Percentiles rank a stretch among this genome's conserved stretches.
These are phyloP conservation scores for Stentor roeselii DNA, from an alignment of 73 alveolate genomes.

Conservation along the genomic window DNA sequence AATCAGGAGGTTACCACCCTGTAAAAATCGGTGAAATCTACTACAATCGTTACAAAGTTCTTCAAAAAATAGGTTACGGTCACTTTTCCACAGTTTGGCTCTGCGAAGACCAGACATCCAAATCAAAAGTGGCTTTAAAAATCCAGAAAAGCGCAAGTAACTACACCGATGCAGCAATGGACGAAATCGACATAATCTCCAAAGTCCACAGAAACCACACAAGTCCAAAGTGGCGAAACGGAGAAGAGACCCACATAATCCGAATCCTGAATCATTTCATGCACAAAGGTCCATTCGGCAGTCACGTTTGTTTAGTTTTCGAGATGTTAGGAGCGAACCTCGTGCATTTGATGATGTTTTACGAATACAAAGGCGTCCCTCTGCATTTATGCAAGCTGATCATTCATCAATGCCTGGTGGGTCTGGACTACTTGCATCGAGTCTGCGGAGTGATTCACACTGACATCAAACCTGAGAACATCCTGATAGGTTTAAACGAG, in stretches of 20 bases:
- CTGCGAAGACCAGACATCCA: conserved; percentile 82
- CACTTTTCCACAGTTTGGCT: conserved; percentile 99
- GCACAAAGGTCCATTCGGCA: conserved; percentile 57
- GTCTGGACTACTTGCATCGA: conserved; percentile 94
- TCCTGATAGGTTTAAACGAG: conserved; percentile 71
- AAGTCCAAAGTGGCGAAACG: background rate
- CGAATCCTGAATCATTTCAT: conserved; percentile 19
- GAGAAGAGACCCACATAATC: background rate
- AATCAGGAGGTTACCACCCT: conserved; percentile 98
- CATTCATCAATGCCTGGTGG: conserved; percentile 89
- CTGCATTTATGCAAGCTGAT: conserved; percentile 56
- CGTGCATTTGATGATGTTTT: conserved; percentile 71
- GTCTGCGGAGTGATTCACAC: conserved; percentile 95
- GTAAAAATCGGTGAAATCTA: conserved; percentile 96
- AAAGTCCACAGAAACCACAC: background rate
- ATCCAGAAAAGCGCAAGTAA: conserved; percentile 96
- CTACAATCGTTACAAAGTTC: conserved; percentile 85
- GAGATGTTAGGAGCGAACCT: conserved; percentile 91
- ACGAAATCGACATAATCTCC: conserved; percentile 27
- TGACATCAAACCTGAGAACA: conserved; percentile 96
- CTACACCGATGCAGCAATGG: conserved; percentile 72
- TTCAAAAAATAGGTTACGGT: conserved; percentile 98
- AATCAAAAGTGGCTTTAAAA: conserved; percentile 87
- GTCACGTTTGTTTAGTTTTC: conserved; percentile 85
- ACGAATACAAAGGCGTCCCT: conserved; percentile 71